Base-by-base conservation (phyloP, 1,284 basidiomycete species). In the Volvariella volvacea region DNA sequence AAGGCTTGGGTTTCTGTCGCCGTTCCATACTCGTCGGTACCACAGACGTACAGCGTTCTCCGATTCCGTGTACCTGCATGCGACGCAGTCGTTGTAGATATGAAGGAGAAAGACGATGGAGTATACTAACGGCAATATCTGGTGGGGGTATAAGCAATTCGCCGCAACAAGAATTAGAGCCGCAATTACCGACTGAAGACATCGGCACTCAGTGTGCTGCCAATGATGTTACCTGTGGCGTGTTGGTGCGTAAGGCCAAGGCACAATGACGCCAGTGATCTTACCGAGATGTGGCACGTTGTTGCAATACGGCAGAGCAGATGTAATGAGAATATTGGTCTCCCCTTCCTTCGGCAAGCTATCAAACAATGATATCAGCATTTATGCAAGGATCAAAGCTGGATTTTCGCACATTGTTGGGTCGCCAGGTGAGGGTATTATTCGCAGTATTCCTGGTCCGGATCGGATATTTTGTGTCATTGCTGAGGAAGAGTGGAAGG, bases 11-110 rank as follows among this genome's bases (percentile, higher is more conserved):
- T 98, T 73, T 99, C 95, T 1, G 96, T 97, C 0, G 95, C 95
- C 1, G 95, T 99, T 25, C 95, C 95, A 58, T 99, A 99, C 66
- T 99, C 95, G 62, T 99, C 95, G 3, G 96, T 99, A 39, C 96
- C 96, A 63, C 96, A 99, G 51, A 99, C 79, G 64, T 94, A 91
- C 3, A 84, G 65, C 1, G 85, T 88, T 46, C 76, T 74, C 55
- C 81, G 70, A 67, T 90, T 88, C 55, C 84, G 70, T 33, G 84
- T 81, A 17, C 87, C 88, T 90, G 48, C 14, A 22, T 30, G 8
- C 22, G 21, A 37, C 44, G 16, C 43, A 39, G 22, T 16, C 19
- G 36, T 42, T 39, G 44, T 43, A 15, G 46, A 43, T 42, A 34
- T 41, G 9, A 15, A 28, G 19, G 36, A 38, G 34, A 3, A 15